Evolutionary conservation across 164 flowering plant species (phyloP).

Genomic region (Sedum album): DNA sequence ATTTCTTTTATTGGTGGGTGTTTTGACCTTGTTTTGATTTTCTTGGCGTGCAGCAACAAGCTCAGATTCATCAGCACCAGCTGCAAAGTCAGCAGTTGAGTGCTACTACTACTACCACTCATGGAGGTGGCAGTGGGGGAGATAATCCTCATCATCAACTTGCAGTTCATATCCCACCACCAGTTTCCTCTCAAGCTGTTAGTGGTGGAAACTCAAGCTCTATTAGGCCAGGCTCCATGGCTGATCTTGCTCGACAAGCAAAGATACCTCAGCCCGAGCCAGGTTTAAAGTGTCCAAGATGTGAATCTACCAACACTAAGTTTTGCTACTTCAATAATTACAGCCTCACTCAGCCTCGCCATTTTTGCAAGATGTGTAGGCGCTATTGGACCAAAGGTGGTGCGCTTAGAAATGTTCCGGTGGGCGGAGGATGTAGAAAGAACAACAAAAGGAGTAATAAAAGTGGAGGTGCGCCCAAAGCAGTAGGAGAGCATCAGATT

Average conservation of each 20-base stretch:
- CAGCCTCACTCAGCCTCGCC: conserved; percentile 61
- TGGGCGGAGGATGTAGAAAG: conserved; percentile 66
- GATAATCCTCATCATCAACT: conserved; percentile 24
- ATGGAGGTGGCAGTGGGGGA: not conserved
- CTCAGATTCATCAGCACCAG: conserved; percentile 8
- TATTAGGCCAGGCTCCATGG: conserved; percentile 42
- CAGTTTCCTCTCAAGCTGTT: not conserved
- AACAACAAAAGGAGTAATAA: conserved; percentile 37
- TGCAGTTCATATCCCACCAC: conserved; percentile 15
- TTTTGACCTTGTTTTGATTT: not conserved
- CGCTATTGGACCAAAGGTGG: conserved; percentile 77
- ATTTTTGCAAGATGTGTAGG: conserved; percentile 60
- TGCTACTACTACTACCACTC: not conserved
- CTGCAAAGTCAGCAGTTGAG: conserved; percentile 13
- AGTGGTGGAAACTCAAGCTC: conserved; percentile 24
- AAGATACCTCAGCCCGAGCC: conserved; percentile 47
- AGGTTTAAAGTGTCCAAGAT: conserved; percentile 59
- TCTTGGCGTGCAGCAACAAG: not conserved
- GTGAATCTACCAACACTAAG: conserved; percentile 47
- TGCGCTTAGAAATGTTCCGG: conserved; percentile 61
- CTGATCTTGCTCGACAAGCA: conserved; percentile 48
- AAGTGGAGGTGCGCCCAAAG: not conserved
- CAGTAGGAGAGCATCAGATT: conserved; percentile 30
- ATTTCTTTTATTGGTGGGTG: not conserved
- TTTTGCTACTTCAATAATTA: conserved; percentile 55